Evolutionary conservation across 2,329 filamentous ascomycete species (phyloP), one percentile per base, ranked within the genome.

Genomic region (Rhytidhysteron rufulum): DNA sequence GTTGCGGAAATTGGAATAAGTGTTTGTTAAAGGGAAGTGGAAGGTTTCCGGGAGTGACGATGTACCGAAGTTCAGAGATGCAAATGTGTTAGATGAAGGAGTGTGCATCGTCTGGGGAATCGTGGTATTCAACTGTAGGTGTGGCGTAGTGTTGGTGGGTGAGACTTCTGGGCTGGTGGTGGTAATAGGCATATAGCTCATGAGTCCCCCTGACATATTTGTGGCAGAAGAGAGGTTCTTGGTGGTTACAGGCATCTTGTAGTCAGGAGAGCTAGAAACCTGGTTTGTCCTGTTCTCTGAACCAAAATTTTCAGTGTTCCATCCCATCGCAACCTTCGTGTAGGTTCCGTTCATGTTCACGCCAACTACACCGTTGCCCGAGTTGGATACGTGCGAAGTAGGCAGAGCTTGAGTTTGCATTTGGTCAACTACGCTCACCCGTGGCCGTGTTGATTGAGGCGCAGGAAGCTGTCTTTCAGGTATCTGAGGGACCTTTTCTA

Each of bases 381-480:
- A 27, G 13, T 13, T 7, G 8, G 24, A 27, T 13, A 8, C 13
- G 25, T 57, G 58, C 24, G 43, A 44, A 30, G 55, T 52, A 21
- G 57, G 55, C 20, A 65, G 47, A 10, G 55, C 53, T 39, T 51
- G 55, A 30, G 57, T 57, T 47, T 63, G 61, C 17, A 62, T 21
- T 27, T 57, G 53, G 34, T 64, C 62, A 3, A 62, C 51, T 16
- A 39, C 44, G 37, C 60, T 58, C 5, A 55, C 50, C 4, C 54
- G 55, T 10, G 51, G 48, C 7, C 50, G 49, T 19, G 49, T 58
- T 8, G 59, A 53, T 24, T 57, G 58, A 9, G 10, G 37, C n/a
- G 60, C 47, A 6, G 62, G 62, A 4, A 64, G 47, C 19, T 57
- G 59, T 34, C 61, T 51, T 32, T 50, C 55, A 9, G 58, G 54